These are phyloP conservation scores for Paraphysoderma sedebokerense DNA, from an alignment of 371 early-diverging fungal species.

Conservation along the genomic window DNA sequence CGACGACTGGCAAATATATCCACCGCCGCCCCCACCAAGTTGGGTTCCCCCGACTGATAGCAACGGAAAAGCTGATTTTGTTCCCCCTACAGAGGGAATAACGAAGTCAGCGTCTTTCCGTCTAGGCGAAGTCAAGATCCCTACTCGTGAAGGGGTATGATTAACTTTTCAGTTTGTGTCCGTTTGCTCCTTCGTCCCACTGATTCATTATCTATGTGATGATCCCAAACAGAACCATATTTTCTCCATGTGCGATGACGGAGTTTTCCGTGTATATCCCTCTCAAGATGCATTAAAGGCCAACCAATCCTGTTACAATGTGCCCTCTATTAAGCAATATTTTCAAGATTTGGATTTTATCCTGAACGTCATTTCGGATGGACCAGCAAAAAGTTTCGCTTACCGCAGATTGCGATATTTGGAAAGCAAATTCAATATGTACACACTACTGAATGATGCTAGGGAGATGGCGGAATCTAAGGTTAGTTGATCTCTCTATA, in stretches of 20 bases:
- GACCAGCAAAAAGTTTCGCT: constrained; percentile 90
- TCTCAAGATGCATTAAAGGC: constrained; percentile 6
- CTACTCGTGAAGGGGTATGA: background rate
- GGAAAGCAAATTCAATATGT: constrained; percentile 91
- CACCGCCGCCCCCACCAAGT: constrained; percentile 61
- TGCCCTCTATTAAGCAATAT: constrained; percentile 73
- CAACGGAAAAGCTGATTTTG: background rate
- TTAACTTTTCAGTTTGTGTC: too few species aligned
- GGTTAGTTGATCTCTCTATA: constrained; percentile 10
- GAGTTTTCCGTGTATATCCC: constrained; percentile 1
- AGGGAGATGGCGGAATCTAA: constrained; percentile 90
- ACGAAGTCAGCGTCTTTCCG: too few species aligned
- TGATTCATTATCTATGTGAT: too few species aligned
- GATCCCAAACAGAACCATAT: too few species aligned
- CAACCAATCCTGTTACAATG: constrained; percentile 21
- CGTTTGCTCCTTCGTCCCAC: too few species aligned
- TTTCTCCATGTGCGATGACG: constrained; percentile 2
- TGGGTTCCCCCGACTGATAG: constrained; percentile 31
- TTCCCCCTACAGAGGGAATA: constrained; percentile 3
- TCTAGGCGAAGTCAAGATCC: background rate
- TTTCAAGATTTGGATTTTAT: constrained; percentile 76
- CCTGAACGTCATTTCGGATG: constrained; percentile 69
- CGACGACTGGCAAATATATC: constrained; percentile 71
- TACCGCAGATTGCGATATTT: constrained; percentile 84
- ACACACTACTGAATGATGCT: constrained; percentile 75